phyloP scores from a whole-genome alignment of 306 rosid species.

The Glycine tomentella region DNA sequence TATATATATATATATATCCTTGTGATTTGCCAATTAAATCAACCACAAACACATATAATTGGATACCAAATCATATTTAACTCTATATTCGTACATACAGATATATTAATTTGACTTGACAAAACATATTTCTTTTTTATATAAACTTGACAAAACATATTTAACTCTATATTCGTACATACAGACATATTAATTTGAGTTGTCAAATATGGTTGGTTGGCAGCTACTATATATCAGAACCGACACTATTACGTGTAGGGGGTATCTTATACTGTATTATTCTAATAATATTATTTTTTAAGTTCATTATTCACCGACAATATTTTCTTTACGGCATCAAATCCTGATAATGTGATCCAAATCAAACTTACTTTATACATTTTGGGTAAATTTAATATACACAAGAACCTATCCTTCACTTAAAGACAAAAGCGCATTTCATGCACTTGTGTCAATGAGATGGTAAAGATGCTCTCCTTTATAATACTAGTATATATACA shows the following conservation, averaged over 20 bases:
- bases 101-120: too few species aligned
- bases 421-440: not conserved
- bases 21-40: too few species aligned
- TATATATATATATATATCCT: too few species aligned
- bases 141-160: too few species aligned
- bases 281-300: slow-evolving; percentile 19
- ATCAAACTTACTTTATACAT: not conserved
- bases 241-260: too few species aligned
- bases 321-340: slow-evolving; percentile 24
- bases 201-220: slow-evolving; percentile 3
- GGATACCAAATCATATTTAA: too few species aligned
- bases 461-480: not conserved
- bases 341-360: not conserved
- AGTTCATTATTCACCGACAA: not conserved
- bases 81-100: too few species aligned
- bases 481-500: not conserved
- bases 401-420: not conserved
- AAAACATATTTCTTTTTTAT: too few species aligned
- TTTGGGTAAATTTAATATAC: not conserved
- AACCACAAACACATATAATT: too few species aligned
- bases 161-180: not conserved
- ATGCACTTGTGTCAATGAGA: not conserved
- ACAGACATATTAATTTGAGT: not conserved
- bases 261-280: not conserved
- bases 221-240: slow-evolving; percentile 3